Evolutionary conservation across 1,139 yeast species (phyloP).

Genomic region (Suhomyces bokatorum): DNA sequence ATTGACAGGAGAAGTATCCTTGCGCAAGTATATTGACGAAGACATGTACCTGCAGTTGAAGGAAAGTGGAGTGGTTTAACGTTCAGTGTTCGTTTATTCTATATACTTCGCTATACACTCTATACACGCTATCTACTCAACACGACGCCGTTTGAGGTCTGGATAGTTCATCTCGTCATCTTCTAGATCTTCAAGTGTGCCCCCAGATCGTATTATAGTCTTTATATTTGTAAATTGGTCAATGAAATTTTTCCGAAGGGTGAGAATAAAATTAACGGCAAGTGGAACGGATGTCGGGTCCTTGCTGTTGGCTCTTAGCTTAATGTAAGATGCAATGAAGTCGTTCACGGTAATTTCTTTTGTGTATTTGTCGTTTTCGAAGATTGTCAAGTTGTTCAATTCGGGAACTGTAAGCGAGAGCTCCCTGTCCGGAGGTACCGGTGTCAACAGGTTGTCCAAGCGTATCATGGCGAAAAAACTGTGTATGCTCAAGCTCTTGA

Average conservation of each 20-base stretch:
- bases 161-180: neutral
- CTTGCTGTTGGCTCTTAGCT: constrained; percentile 24
- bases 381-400: constrained; percentile 30
- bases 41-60: constrained; percentile 56
- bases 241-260: constrained; percentile 34
- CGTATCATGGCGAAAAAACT: constrained; percentile 31
- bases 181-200: constrained; percentile 21
- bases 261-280: constrained; percentile 27
- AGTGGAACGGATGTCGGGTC: constrained; percentile 20
- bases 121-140: neutral
- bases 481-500: constrained; percentile 22
- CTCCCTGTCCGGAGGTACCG: constrained; percentile 32
- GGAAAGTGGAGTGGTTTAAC: constrained; percentile 39
- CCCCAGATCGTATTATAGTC: constrained; percentile 23
- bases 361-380: constrained; percentile 44
- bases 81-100: constrained; percentile 1
- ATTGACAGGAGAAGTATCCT: constrained; percentile 70
- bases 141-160: constrained; percentile 1
- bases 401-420: constrained; percentile 35
- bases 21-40: constrained; percentile 68
- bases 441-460: constrained; percentile 28
- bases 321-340: constrained; percentile 32
- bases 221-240: constrained; percentile 31
- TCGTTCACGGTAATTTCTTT: constrained; percentile 33
- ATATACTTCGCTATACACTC: neutral